Evolutionary conservation across 768 basidiomycete species (phyloP), one percentile per base, ranked within the genome.

Genomic region (Rhodotorula toruloides): DNA sequence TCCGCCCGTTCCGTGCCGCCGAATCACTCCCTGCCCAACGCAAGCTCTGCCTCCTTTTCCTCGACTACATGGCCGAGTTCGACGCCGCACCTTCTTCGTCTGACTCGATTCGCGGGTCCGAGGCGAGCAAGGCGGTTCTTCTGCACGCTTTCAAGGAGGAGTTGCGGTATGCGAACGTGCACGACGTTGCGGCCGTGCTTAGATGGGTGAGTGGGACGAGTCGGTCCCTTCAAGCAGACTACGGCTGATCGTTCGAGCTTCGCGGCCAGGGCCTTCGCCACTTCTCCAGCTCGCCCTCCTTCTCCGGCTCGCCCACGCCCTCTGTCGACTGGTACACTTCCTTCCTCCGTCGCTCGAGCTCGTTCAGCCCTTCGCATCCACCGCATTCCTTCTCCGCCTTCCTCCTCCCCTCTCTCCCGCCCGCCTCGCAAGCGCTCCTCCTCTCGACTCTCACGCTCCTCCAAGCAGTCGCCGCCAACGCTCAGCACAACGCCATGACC

Each of bases 181-280:
- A 59, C 54, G 62, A 71, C 39, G 61, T 58, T 0, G 70, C 67
- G 25, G 62, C 44, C 1, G 58, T 71, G 4, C 40, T 71, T n/a
- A 71, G 67, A 50, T 71, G 70, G 70, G 70, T 71, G 42, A 25
- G 69, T 42, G 1, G 31, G 6, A 25, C n/a, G n/a, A n/a, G n/a
- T n/a, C n/a, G n/a, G n/a, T n/a, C n/a, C n/a, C n/a, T n/a, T n/a
- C n/a, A n/a, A n/a, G n/a, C n/a, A n/a, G n/a, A n/a, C n/a, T n/a
- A n/a, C n/a, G n/a, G n/a, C n/a, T n/a, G n/a, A n/a, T n/a, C n/a
- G n/a, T n/a, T 37, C n/a, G 7, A 17, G n/a, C 2, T 13, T 6
- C 54, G 37, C 16, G 4, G 22, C 25, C 54, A 71, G 65, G 66
- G 54, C n/a, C 52, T 67, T n/a, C 58, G 66, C 0, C 66, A 67